These are phyloP conservation scores for Luffa aegyptiaca DNA, from an alignment of 306 rosid species.

Conservation along the genomic window DNA sequence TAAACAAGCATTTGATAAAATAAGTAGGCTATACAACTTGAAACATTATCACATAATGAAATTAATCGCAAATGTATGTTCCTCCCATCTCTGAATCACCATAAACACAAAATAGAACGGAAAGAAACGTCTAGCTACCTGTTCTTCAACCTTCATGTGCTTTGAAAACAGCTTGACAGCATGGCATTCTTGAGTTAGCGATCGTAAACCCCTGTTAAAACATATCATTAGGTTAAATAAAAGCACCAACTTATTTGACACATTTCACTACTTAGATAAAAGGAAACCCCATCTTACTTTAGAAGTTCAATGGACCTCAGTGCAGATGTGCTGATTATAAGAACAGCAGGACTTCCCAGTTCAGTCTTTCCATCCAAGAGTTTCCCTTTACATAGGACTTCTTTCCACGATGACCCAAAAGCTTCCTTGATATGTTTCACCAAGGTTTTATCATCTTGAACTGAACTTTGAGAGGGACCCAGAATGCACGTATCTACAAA, in stretches of 20 bases:
- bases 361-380: constrained; percentile 33
- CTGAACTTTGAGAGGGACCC: constrained; percentile 27
- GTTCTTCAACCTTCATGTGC: constrained; percentile 81
- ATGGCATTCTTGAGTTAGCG: constrained; percentile 56
- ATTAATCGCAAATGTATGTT: neutral
- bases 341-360: constrained; percentile 65
- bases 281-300: constrained; percentile 24
- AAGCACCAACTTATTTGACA: too few relatives aligned
- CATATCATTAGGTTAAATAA: neutral
- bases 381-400: constrained; percentile 37
- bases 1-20: neutral
- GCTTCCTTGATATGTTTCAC: constrained; percentile 43
- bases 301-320: constrained; percentile 60
- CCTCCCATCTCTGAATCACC: neutral
- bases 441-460: constrained; percentile 27
- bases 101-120: neutral
- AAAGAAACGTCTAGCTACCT: constrained; percentile 27
- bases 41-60: neutral
- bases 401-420: constrained; percentile 65
- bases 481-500: constrained; percentile 34
- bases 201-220: constrained; percentile 45
- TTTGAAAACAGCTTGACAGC: constrained; percentile 76
- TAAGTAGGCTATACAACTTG: neutral
- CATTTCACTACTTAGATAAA: neutral
- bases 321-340: constrained; percentile 59